Percentiles rank a stretch among this genome's conserved stretches.
phyloP scores from a whole-genome alignment of 352 stramenopile species.

The Phytophthora litchii region DNA sequence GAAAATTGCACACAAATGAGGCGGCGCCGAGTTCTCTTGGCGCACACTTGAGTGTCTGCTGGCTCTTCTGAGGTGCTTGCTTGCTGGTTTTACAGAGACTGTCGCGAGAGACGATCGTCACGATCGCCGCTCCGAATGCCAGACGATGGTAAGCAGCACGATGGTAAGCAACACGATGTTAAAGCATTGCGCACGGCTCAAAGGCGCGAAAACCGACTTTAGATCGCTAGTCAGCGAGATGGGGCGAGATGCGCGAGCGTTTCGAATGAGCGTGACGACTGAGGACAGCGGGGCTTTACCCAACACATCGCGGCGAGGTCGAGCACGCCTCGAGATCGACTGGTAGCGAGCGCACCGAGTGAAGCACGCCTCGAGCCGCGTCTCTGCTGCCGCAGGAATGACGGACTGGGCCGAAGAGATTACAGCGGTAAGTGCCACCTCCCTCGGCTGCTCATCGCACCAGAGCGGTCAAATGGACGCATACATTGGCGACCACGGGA shows the following conservation, averaged over 20 bases:
- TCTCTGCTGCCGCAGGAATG: neutral
- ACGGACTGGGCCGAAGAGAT: neutral
- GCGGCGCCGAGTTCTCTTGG: constrained; percentile 24
- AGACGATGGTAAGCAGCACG: neutral
- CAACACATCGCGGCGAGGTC: constrained; percentile 8
- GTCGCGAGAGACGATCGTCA: constrained; percentile 1
- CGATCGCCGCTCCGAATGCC: constrained; percentile 5
- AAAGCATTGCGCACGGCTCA: neutral
- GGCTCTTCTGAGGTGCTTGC: constrained; percentile 25
- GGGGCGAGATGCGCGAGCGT: constrained; percentile 12
- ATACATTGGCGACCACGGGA: constrained; percentile 20
- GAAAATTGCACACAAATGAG: constrained; percentile 23
- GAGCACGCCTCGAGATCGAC: neutral
- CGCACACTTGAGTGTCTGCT: constrained; percentile 18
- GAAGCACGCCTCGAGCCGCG: neutral
- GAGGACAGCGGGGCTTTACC: constrained; percentile 9
- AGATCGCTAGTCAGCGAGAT: constrained; percentile 9
- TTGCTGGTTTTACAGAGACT: constrained; percentile 30
- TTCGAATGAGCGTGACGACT: constrained; percentile 29
- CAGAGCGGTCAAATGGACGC: constrained; percentile 16
- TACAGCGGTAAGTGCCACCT: constrained; percentile 8
- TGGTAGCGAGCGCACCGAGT: neutral
- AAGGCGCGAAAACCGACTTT: constrained; percentile 11
- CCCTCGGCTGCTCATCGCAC: constrained; percentile 6
- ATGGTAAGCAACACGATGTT: neutral